Base-by-base conservation (phyloP, 441 rosid genomes). In the Rhodomyrtus psidioides region DNA sequence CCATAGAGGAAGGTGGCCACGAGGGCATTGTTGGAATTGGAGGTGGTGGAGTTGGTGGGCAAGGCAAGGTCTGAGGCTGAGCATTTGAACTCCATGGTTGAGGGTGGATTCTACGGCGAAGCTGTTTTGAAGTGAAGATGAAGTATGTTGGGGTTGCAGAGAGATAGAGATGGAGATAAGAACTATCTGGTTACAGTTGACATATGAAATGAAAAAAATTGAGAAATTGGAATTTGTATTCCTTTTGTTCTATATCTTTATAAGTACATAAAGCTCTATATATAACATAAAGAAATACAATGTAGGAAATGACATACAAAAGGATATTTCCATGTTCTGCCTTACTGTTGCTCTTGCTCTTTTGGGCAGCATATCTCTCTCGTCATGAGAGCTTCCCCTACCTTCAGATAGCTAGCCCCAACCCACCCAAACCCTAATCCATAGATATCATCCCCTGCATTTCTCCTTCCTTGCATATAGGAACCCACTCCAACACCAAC, bases 11-110 rank as follows among this genome's bases (percentile, higher is more conserved):
- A n/a, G n/a, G n/a, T n/a, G n/a, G n/a, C n/a, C n/a, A n/a, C n/a
- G n/a, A n/a, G n/a, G n/a, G n/a, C n/a, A n/a, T n/a, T n/a, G n/a
- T n/a, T n/a, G 34, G 34, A 34, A 4, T 34, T 34, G 34, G 34
- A 34, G 34, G 34, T 34, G 34, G 34, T 34, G 75, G 86, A 75
- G 46, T 58, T 30, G 58, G 88, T 83, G 58, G 89, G 88, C 70
- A 89, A 88, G 39, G 89, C 86, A 13, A 92, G 90, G 79, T 92
- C 92, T 2, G 85, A 57, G 86, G 91, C 81, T 2, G 87, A 83
- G 87, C 95, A 93, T 23, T 87, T 88, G 81, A 91, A 87, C 21
- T 17, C 75, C 75, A 62, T 62, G 75, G 44, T 21, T 21, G 26
- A 21, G 19, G 75, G 24, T 12, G 24, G 44, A 34, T 4, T 30